Percentiles rank a stretch among this genome's conserved stretches.
These are phyloP conservation scores for Crithidia expoeki DNA, from an alignment of 208 protist species.

Conservation along the genomic window DNA sequence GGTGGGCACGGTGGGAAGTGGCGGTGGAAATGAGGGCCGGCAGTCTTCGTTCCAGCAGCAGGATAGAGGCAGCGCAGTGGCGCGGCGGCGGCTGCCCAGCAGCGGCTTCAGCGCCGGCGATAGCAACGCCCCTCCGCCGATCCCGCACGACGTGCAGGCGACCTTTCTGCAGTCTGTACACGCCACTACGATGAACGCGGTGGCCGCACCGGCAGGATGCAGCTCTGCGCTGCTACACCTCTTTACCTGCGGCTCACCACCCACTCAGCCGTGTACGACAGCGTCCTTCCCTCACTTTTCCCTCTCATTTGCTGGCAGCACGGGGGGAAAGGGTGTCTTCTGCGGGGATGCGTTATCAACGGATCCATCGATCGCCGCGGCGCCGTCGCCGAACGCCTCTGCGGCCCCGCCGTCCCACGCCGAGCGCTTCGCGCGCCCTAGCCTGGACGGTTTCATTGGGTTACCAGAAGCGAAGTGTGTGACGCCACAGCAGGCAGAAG, in stretches of 20 bases:
- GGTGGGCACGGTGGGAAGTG: background rate
- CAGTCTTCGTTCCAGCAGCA: background rate
- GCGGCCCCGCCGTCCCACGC: background rate
- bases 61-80: background rate
- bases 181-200: conserved; percentile 1
- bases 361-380: background rate
- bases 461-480: background rate
- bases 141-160: background rate
- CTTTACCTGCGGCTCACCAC: background rate
- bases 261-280: background rate
- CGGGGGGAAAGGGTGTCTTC: background rate
- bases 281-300: conserved; percentile 5
- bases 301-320: conserved; percentile 9
- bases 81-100: conserved; percentile 5
- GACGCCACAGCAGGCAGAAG: background rate
- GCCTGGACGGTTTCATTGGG: background rate
- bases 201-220: background rate
- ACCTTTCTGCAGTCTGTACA: conserved; percentile 26
- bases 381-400: background rate
- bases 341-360: background rate
- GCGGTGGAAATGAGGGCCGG: background rate
- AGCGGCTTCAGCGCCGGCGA: conserved; percentile 13
- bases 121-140: conserved; percentile 2
- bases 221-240: conserved; percentile 10
- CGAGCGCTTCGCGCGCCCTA: background rate